Conservation (phyloP, 371 early-diverging fungal species). For the Lichtheimia hyalospora region DNA sequence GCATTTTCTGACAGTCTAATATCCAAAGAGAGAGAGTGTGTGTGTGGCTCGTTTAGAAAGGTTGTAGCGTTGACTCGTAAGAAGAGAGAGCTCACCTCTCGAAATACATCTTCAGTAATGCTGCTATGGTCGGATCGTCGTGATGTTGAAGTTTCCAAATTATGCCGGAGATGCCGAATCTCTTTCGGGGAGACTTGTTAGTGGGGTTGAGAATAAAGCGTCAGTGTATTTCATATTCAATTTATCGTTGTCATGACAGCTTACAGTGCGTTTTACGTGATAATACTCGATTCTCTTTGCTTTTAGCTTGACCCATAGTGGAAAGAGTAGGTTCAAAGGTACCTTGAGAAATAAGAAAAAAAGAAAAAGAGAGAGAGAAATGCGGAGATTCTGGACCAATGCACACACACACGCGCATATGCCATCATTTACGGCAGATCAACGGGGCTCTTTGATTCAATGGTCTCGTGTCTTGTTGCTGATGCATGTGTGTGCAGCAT, state of each 20-base stretch:
- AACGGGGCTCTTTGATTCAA: too few species aligned
- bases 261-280: constrained; percentile 61
- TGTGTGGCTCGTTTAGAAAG: background rate
- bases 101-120: constrained; percentile 75
- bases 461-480: too few species aligned
- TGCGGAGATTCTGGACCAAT: too few species aligned
- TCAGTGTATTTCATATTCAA: background rate
- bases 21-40: background rate
- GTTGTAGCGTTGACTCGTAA: background rate
- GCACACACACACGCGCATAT: too few species aligned
- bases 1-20: constrained; percentile 43
- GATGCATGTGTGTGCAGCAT: too few species aligned
- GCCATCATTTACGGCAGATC: too few species aligned
- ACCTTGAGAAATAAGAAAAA: too few species aligned
- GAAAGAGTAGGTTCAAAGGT: too few species aligned
- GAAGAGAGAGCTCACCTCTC: constrained; percentile 46
- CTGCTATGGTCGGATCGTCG: constrained; percentile 44
- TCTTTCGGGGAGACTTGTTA: constrained; percentile 66
- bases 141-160: constrained; percentile 60
- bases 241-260: background rate
- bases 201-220: background rate
- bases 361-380: too few species aligned
- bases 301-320: constrained; percentile 58
- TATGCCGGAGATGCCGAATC: constrained; percentile 63
- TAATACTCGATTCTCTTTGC: constrained; percentile 56